Percentiles rank a stretch among this genome's conserved stretches.
phyloP scores from a whole-genome alignment of 1,139 yeast species.

The Saccharomyces hybrid region DNA sequence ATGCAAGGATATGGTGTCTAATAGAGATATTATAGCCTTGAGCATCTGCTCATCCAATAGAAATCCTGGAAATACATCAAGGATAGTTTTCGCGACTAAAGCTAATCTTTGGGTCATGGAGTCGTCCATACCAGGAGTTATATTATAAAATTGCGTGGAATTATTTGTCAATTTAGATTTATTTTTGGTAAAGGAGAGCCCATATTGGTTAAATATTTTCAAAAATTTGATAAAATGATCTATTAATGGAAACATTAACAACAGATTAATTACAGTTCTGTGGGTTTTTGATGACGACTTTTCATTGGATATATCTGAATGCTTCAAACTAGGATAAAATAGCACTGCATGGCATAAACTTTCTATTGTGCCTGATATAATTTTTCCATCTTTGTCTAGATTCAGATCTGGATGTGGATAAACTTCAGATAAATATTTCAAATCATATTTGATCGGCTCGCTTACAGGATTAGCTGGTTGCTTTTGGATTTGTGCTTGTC shows the following conservation, averaged over 20 bases:
- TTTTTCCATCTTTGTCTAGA: constrained; percentile 43
- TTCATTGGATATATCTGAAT: constrained; percentile 31
- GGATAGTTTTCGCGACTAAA: constrained; percentile 39
- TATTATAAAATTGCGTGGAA: constrained; percentile 18
- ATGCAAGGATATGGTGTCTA: constrained; percentile 40
- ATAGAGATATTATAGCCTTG: constrained; percentile 37
- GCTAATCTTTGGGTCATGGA: constrained; percentile 41
- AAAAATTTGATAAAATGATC: constrained; percentile 52
- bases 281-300: constrained; percentile 25
- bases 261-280: constrained; percentile 35
- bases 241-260: constrained; percentile 56
- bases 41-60: constrained; percentile 44
- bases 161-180: constrained; percentile 15
- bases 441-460: constrained; percentile 3
- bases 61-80: constrained; percentile 47
- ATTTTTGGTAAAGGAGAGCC: constrained; percentile 33
- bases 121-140: constrained; percentile 32
- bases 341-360: constrained; percentile 66
- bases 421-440: constrained; percentile 35
- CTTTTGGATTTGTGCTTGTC: constrained; percentile 1
- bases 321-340: constrained; percentile 33
- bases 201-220: constrained; percentile 40
- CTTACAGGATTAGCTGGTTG: not conserved
- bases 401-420: constrained; percentile 66
- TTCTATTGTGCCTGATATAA: constrained; percentile 52